Conservation (phyloP, 2,329 filamentous ascomycete genomes). For the Venturia asperata region DNA sequence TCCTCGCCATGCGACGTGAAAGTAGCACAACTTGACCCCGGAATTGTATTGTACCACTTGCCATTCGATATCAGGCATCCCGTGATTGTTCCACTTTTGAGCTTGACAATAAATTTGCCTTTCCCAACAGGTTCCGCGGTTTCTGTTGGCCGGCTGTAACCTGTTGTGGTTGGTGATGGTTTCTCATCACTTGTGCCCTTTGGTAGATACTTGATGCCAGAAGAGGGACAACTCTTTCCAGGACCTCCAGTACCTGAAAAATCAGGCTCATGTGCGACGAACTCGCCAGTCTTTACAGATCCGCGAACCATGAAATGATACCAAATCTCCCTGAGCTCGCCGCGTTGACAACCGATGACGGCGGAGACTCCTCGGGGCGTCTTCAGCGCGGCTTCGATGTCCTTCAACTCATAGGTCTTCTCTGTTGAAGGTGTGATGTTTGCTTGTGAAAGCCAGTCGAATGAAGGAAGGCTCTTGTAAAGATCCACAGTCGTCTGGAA, state of each 20-base stretch:
- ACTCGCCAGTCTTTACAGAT: constrained; percentile 54
- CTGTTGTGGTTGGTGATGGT: constrained; percentile 27
- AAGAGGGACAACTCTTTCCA: constrained; percentile 54
- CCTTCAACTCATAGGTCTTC: constrained; percentile 51
- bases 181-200: constrained; percentile 39
- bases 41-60: constrained; percentile 56
- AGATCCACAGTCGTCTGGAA: constrained; percentile 23
- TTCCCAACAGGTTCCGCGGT: constrained; percentile 43
- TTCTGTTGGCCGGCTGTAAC: constrained; percentile 27
- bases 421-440: constrained; percentile 46
- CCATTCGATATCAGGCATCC: constrained; percentile 62
- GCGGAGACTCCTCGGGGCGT: constrained; percentile 43
- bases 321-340: constrained; percentile 48
- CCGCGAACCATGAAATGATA: constrained; percentile 59
- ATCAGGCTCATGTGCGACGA: constrained; percentile 50
- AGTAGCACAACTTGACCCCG: constrained; percentile 54
- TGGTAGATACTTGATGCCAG: constrained; percentile 58
- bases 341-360: constrained; percentile 50
- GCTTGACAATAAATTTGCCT: constrained; percentile 51
- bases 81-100: constrained; percentile 40
- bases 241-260: constrained; percentile 18
- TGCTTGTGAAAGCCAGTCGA: constrained; percentile 18
- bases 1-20: constrained; percentile 46
- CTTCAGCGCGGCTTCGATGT: constrained; percentile 53
- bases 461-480: constrained; percentile 24